These are phyloP conservation scores for Podospora sp. DNA, from an alignment of 495 filamentous ascomycete species.

Conservation along the genomic window DNA sequence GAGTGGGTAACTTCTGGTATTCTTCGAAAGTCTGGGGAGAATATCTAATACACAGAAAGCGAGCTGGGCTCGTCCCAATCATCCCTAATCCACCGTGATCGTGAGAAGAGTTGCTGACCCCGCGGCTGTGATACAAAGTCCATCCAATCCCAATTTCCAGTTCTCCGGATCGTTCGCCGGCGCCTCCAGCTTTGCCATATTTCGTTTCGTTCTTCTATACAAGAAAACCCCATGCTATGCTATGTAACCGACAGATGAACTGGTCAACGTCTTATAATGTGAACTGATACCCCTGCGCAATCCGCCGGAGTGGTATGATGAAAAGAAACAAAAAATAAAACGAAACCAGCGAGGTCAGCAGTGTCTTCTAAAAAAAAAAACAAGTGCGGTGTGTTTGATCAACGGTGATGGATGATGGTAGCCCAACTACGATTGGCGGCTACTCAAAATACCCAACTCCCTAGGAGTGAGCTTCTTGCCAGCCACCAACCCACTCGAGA, in stretches of 20 bases:
- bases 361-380: constrained; percentile 22
- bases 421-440: constrained; percentile 58
- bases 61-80: constrained; percentile 41
- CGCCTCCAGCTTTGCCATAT: constrained; percentile 18
- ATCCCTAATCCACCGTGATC: constrained; percentile 17
- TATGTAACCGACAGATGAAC: constrained; percentile 27
- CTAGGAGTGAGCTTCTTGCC: constrained; percentile 61
- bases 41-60: constrained; percentile 60
- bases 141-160: constrained; percentile 37
- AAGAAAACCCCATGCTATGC: constrained; percentile 40
- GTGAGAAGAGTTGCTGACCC: constrained; percentile 31
- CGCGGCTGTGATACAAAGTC: constrained; percentile 21
- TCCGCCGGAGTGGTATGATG: constrained; percentile 8
- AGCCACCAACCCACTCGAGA: constrained; percentile 88
- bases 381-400: constrained; percentile 19
- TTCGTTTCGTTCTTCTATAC: constrained; percentile 33
- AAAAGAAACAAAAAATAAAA: constrained; percentile 27
- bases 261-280: constrained; percentile 20
- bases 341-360: constrained; percentile 36
- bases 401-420: constrained; percentile 34
- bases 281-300: constrained; percentile 19
- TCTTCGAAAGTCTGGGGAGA: constrained; percentile 41
- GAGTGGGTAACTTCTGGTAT: constrained; percentile 63
- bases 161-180: constrained; percentile 20
- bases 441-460: constrained; percentile 33